Evolutionary conservation across 495 filamentous ascomycete genomes (phyloP).

Genomic region (Penicillium taxi): DNA sequence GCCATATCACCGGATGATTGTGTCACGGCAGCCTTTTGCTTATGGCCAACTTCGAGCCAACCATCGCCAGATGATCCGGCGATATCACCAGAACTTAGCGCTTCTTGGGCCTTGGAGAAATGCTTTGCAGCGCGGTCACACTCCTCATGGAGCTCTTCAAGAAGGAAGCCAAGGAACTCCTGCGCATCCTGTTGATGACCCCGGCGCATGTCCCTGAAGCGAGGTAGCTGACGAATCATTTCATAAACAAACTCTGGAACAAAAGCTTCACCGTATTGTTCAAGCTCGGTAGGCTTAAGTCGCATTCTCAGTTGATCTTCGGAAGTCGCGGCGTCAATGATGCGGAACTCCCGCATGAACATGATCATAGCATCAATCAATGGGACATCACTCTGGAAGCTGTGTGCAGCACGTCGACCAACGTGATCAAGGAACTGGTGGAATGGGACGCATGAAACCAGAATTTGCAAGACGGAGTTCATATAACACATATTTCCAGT

Average conservation of each 20-base stretch:
- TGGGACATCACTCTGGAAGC: slow-evolving; percentile 90
- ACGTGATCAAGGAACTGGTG: slow-evolving; percentile 89
- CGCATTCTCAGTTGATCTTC: slow-evolving; percentile 64
- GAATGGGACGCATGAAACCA: slow-evolving; percentile 88
- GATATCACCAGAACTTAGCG: slow-evolving; percentile 34
- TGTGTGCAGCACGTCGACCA: slow-evolving; percentile 72
- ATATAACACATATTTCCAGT: slow-evolving; percentile 99
- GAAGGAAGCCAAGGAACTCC: slow-evolving; percentile 89
- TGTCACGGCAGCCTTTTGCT: slow-evolving; percentile 80
- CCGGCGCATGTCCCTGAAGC: slow-evolving; percentile 86
- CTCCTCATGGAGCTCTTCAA: slow-evolving; percentile 91
- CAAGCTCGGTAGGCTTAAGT: slow-evolving; percentile 73
- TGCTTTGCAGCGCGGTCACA: slow-evolving; percentile 67
- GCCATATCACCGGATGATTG: slow-evolving; percentile 72
- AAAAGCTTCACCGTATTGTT: slow-evolving; percentile 85
- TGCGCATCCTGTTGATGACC: slow-evolving; percentile 98
- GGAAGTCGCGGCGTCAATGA: slow-evolving; percentile 70
- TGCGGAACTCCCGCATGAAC: slow-evolving; percentile 89
- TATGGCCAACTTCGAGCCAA: slow-evolving; percentile 91
- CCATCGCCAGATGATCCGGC: slow-evolving; percentile 40
- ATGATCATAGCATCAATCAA: slow-evolving; percentile 92
- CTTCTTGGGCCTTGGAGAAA: slow-evolving; percentile 34
- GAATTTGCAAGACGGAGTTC: slow-evolving; percentile 96
- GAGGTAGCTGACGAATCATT: slow-evolving; percentile 73
- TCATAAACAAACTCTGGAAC: slow-evolving; percentile 94